Evolutionary conservation across 345 rosid genomes (phyloP).

Genomic region (Citrus mangshanensis): DNA sequence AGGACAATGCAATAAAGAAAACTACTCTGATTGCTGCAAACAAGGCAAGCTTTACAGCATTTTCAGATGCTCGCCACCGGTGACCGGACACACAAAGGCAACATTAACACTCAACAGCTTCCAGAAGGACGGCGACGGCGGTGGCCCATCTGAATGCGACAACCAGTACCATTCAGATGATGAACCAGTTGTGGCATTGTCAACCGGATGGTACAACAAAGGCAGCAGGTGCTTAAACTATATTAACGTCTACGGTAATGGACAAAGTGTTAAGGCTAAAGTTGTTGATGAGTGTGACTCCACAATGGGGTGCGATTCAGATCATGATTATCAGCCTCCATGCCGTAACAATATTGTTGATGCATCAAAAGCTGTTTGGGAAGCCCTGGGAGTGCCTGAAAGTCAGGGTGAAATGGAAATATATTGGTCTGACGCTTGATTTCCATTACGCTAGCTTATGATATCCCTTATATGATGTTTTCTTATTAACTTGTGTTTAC

Average conservation of each 20-base stretch:
- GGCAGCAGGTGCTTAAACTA: slow-evolving; percentile 6
- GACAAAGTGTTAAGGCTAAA: slow-evolving; percentile 11
- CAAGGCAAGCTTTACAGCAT: slow-evolving; percentile 10
- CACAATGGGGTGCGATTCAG: too few relatives aligned
- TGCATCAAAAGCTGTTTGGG: slow-evolving; percentile 31
- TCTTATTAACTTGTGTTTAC: not conserved
- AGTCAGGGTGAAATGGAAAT: slow-evolving; percentile 10
- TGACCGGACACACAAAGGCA: slow-evolving; percentile 14
- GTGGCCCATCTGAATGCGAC: not conserved
- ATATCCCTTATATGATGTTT: not conserved
- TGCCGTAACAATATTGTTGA: slow-evolving; percentile 27
- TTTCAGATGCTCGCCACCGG: slow-evolving; percentile 15
- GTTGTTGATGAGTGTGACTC: too few relatives aligned
- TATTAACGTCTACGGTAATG: slow-evolving; percentile 18
- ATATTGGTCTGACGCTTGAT: slow-evolving; percentile 21
- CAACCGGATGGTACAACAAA: slow-evolving; percentile 28
- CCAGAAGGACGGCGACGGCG: slow-evolving; percentile 14
- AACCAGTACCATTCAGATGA: not conserved
- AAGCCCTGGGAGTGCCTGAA: slow-evolving; percentile 17
- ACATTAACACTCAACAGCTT: slow-evolving; percentile 11
- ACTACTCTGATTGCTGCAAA: slow-evolving; percentile 11
- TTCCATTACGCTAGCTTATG: not conserved
- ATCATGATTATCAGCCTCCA: slow-evolving; percentile 11
- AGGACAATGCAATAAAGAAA: not conserved
- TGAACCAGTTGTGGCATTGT: slow-evolving; percentile 16